Evolutionary conservation across 2,329 filamentous ascomycete species (phyloP).

Genomic region (Sphaerulina vaccinii): DNA sequence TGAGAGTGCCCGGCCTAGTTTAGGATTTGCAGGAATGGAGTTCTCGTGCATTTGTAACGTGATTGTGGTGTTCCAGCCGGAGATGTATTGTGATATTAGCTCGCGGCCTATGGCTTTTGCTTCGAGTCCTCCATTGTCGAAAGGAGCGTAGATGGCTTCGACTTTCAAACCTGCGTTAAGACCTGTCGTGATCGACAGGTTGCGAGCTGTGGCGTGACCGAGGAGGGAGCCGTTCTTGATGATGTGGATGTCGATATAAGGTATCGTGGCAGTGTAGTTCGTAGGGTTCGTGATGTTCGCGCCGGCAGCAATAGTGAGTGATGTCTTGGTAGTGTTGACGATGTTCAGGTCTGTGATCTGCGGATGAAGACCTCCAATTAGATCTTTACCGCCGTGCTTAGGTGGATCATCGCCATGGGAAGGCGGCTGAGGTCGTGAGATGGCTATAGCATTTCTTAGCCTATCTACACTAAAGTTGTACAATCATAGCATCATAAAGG

Average conservation of each 20-base stretch:
- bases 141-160: conserved; percentile 72
- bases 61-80: conserved; percentile 80
- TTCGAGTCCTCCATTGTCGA: conserved; percentile 58
- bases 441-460: conserved; percentile 27
- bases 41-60: conserved; percentile 68
- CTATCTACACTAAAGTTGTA: conserved; percentile 26
- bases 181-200: conserved; percentile 65
- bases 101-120: conserved; percentile 65
- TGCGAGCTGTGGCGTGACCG: conserved; percentile 68
- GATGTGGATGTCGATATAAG: conserved; percentile 61
- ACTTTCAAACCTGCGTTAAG: conserved; percentile 69
- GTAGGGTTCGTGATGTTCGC: conserved; percentile 91
- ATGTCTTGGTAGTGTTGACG: conserved; percentile 67
- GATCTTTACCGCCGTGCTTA: conserved; percentile 11
- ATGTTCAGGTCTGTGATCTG: conserved; percentile 71
- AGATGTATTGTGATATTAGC: conserved; percentile 81
- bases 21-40: conserved; percentile 71
- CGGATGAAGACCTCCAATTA: conserved; percentile 49
- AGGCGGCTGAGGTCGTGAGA: conserved; percentile 22
- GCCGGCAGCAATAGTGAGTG: conserved; percentile 67
- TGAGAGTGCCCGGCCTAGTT: conserved; percentile 70
- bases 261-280: conserved; percentile 77
- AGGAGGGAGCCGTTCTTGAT: conserved; percentile 68
- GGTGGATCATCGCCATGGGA: conserved; percentile 13
- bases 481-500: conserved; percentile 14